phyloP scores from a whole-genome alignment of 108 stramenopile genomes.

The Conticribra guillardii region DNA sequence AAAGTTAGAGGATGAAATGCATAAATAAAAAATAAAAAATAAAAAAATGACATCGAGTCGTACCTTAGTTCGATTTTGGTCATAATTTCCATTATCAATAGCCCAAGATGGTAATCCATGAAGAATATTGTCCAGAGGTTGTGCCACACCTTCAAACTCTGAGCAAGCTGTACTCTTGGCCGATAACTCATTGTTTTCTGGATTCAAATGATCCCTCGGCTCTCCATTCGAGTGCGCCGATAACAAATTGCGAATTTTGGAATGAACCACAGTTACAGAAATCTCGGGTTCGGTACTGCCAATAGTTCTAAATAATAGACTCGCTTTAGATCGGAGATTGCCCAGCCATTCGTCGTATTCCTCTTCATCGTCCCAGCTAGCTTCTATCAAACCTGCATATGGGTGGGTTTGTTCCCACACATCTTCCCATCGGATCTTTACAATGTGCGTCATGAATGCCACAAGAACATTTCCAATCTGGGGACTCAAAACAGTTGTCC shows the following conservation, averaged over 20 bases:
- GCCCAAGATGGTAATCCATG: slow-evolving; percentile 76
- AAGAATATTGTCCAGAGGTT: slow-evolving; percentile 81
- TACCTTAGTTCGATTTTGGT: slow-evolving; percentile 44
- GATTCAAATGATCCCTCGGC: slow-evolving; percentile 68
- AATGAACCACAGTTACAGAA: slow-evolving; percentile 52
- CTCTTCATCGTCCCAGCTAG: slow-evolving; percentile 85
- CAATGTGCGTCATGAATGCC: slow-evolving; percentile 71
- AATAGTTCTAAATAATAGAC: slow-evolving; percentile 70
- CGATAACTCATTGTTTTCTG: slow-evolving; percentile 70
- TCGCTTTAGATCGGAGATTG: slow-evolving; percentile 78
- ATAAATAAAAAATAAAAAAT: too few relatives aligned
- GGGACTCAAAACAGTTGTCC: slow-evolving; percentile 61
- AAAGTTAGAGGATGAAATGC: too few relatives aligned
- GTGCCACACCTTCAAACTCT: slow-evolving; percentile 74
- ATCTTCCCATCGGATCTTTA: slow-evolving; percentile 83
- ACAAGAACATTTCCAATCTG: slow-evolving; percentile 59
- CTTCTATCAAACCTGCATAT: slow-evolving; percentile 61
- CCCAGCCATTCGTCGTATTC: slow-evolving; percentile 77
- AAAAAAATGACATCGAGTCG: too few relatives aligned
- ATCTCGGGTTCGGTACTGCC: slow-evolving; percentile 70
- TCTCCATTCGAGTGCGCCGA: slow-evolving; percentile 70
- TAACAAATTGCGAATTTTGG: slow-evolving; percentile 55
- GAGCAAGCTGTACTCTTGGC: slow-evolving; percentile 67
- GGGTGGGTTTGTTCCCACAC: slow-evolving; percentile 78
- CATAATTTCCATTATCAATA: slow-evolving; percentile 49